phyloP scores from a whole-genome alignment of 2,329 filamentous ascomycete genomes.

The Erysiphe pulchra region DNA sequence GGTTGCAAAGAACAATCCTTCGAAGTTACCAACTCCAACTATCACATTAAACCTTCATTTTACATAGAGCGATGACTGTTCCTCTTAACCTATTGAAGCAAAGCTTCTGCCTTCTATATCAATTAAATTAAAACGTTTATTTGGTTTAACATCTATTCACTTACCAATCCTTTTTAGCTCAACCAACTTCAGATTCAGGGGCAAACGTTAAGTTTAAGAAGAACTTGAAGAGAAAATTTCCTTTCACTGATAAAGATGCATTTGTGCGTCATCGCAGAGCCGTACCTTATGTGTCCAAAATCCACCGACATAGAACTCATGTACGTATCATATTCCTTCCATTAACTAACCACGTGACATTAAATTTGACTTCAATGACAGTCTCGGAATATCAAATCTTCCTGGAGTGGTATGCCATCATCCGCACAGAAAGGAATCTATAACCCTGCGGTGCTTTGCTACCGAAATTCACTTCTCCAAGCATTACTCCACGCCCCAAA shows the following conservation, averaged over 20 bases:
- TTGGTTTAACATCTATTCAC: too few species aligned
- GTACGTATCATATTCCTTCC: not conserved
- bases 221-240: not conserved
- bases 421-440: constrained; percentile 9
- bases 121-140: too few species aligned
- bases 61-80: too few species aligned
- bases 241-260: not conserved
- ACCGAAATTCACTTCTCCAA: constrained; percentile 13
- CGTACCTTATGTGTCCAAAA: not conserved
- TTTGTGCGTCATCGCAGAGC: not conserved
- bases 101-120: not conserved
- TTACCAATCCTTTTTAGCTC: not conserved
- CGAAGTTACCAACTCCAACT: not conserved
- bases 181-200: not conserved
- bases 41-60: not conserved
- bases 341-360: not conserved
- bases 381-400: not conserved
- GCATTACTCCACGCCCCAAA: constrained; percentile 13
- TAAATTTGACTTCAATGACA: not conserved
- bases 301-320: not conserved
- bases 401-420: constrained; percentile 5
- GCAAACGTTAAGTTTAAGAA: not conserved
- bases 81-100: not conserved
- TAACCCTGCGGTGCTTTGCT: constrained; percentile 12
- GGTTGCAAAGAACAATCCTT: not conserved